Evolutionary conservation across 2,329 filamentous ascomycete species (phyloP), one percentile per base, ranked within the genome.

Genomic region (Penicillium sp.): DNA sequence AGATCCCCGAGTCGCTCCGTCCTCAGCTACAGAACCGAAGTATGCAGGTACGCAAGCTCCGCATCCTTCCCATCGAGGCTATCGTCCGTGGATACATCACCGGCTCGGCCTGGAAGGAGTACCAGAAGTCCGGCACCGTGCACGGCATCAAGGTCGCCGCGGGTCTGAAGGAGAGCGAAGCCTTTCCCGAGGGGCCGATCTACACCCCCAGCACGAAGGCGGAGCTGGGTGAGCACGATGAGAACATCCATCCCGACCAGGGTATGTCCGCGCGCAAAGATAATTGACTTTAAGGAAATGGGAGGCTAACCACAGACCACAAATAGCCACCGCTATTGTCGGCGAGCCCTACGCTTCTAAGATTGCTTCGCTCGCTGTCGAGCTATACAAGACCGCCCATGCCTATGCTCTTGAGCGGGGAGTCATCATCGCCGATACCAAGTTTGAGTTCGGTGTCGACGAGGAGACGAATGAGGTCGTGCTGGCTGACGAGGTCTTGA

Each of bases 81-180:
- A 94, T 94, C 62, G 90, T 96, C n/a, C 87, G 92, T 58, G 92
- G 92, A 66, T 96, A 96, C 79, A 87, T 96, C 72, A 92, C 92
- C 6, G 92, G 92, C 44, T 90, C 87, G 47, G 92, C 90, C 0
- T 96, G 91, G 89, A 82, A 82, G 40, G 92, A 96, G 79, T 91
- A 95, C 79, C 79, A 85, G 72, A 82, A 84, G 64, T 82, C 78
- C 19, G 89, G 90, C 54, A 96, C 91, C 1, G 89, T 96, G 16
- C 91, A 96, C 76, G 91, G 91, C 22, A 88, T 93, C 65, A 71
- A 82, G 16, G 81, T 92, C 65, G 85, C 89, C 1, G 76, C 81
- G 3, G 91, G 90, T 1, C 78, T 96, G 63, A 76, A 82, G 70
- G 89, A 90, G 74, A 91, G 87, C 68, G 82, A 89, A 73, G 84